Conservation (phyloP, 1,284 basidiomycete genomes). For the Rhodotorula sp. region DNA sequence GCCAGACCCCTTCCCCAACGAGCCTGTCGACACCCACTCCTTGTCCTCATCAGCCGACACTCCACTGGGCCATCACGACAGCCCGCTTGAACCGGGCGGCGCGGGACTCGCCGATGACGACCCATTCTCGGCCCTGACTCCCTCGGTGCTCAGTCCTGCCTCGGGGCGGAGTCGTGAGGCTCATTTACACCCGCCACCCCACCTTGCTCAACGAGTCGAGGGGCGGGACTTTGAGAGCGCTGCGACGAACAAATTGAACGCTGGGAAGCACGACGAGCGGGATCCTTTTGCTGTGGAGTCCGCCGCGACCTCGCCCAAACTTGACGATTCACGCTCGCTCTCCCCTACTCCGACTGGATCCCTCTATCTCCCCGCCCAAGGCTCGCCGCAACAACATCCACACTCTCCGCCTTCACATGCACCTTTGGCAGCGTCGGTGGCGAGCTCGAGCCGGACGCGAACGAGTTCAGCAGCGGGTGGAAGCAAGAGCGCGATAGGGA, state of each 20-base stretch:
- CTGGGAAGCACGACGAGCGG: background rate
- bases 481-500: constrained; percentile 22
- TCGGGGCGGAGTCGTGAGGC: background rate
- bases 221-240: background rate
- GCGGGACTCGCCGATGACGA: constrained; percentile 1
- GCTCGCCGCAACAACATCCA: background rate
- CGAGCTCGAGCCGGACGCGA: background rate
- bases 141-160: constrained; percentile 2
- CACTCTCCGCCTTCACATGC: background rate
- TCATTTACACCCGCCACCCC: background rate
- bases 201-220: background rate
- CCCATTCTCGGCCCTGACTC: constrained; percentile 3
- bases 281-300: constrained; percentile 4
- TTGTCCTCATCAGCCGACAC: background rate
- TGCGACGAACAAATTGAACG: too few species aligned
- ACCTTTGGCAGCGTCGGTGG: background rate
- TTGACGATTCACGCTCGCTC: background rate
- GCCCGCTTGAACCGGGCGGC: background rate
- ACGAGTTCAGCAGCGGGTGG: background rate
- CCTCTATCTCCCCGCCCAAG: background rate
- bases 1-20: background rate
- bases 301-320: background rate
- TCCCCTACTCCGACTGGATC: constrained; percentile 7
- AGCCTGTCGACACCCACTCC: background rate
- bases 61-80: background rate